A percentile compares a stretch with the other conserved stretches of the same genome.
These are phyloP conservation scores for Fonsecaea pugnacius DNA, from an alignment of 2,329 filamentous ascomycete species.

Conservation along the genomic window DNA sequence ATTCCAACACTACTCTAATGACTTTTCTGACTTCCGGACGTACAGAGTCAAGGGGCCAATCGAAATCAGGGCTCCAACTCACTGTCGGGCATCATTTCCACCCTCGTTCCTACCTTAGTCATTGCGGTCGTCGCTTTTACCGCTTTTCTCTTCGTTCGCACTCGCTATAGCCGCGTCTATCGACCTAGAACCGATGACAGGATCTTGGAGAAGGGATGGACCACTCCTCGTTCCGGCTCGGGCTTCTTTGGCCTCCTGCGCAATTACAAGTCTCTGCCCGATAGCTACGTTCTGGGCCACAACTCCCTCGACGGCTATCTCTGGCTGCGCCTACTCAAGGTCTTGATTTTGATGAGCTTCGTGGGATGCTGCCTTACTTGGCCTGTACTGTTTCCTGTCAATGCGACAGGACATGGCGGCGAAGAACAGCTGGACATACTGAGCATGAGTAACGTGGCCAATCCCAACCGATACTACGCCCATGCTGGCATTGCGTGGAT, in stretches of 20 bases:
- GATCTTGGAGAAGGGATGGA: conserved; percentile 48
- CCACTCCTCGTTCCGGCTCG: conserved; percentile 23
- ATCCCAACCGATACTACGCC: conserved; percentile 72
- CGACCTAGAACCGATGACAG: conserved; percentile 50
- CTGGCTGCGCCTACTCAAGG: conserved; percentile 84
- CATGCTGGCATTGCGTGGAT: conserved; percentile 76
- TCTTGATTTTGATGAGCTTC: conserved; percentile 76
- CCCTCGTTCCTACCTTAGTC: conserved; percentile 53
- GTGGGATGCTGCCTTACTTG: conserved; percentile 82
- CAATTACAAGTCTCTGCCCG: conserved; percentile 60
- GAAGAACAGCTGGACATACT: conserved; percentile 73
- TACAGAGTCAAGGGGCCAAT: conserved; percentile 25
- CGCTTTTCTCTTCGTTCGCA: conserved; percentile 53
- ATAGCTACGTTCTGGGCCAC: conserved; percentile 84
- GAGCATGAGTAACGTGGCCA: conserved; percentile 74
- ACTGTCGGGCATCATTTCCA: conserved; percentile 53
- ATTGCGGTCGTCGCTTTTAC: conserved; percentile 51
- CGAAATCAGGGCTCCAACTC: conserved; percentile 49
- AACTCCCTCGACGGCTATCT: conserved; percentile 91
- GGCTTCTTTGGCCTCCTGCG: conserved; percentile 33
- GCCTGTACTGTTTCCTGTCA: conserved; percentile 86
- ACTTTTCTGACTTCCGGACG: not conserved
- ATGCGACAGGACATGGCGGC: conserved; percentile 76
- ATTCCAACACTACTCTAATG: not conserved
- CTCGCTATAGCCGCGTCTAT: conserved; percentile 52